Base-by-base conservation (phyloP, 176 grass and related monocot genomes). In the Bromus sterilis region DNA sequence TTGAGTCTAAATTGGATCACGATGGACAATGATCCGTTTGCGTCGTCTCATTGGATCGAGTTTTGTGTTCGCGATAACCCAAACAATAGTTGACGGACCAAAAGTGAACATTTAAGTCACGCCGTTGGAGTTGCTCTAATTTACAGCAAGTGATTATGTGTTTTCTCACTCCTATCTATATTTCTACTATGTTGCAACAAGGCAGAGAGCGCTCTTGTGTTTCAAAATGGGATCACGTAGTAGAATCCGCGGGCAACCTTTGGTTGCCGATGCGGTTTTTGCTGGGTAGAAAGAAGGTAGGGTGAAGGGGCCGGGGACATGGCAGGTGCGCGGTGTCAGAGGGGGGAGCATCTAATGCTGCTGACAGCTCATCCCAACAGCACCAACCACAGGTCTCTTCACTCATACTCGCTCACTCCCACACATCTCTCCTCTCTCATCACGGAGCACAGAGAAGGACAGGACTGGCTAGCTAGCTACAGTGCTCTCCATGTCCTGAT, bases 331-430 rank as follows among this genome's bases (percentile, higher is more conserved):
- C 62, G 64, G 87, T 82, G 88, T 89, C 87, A 89, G 84, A 77
- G 66, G 37, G 78, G 75, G 82, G 82, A 86, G 93, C 93, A 94
- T 94, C 89, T 94, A 94, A 87, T 94, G 93, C 93, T 89, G 82
- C 71, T 83, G 89, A 88, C 87, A 94, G 86, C 89, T 91, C 92
- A 89, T 77, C 81, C 92, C 86, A 90, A 64, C 91, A 90, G 81
- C 80, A 80, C 84, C 78, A 90, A 79, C 88, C 79, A 82, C 83
- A 82, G 74, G 83, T 79, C 83, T 40, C 84, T 83, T 85, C 82
- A 53, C 82, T 85, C 60, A 67, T 74, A 32, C 82, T 15, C 81
- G 66, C 75, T n/a, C 79, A 49, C 70, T 73, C 82, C 79, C 68
- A 67, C 82, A 80, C 68, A 41, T 59, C 71, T 36, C 36, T 59